These are phyloP conservation scores for Lentithecium fluviatile DNA, from an alignment of 495 filamentous ascomycete species.

Conservation along the genomic window DNA sequence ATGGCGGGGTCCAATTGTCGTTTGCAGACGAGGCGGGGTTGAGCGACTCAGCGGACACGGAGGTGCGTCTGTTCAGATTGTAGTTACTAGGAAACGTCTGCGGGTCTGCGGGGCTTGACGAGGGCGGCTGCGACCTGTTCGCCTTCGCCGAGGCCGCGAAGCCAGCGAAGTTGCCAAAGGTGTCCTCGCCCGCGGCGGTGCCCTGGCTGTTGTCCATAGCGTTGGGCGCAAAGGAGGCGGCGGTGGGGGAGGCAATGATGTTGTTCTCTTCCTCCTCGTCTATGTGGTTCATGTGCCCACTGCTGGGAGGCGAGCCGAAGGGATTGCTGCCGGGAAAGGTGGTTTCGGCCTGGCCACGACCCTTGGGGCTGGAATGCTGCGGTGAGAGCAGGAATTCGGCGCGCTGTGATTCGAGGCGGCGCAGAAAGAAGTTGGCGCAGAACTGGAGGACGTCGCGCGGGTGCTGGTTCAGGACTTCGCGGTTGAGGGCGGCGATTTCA, in stretches of 20 bases:
- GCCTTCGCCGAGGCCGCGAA: constrained; percentile 16
- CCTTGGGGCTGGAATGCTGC: constrained; percentile 44
- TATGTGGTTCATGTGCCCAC: constrained; percentile 52
- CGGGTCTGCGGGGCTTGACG: constrained; percentile 37
- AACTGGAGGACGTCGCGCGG: constrained; percentile 64
- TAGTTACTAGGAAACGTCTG: constrained; percentile 89
- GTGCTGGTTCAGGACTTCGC: constrained; percentile 52
- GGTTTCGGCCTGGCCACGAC: constrained; percentile 53
- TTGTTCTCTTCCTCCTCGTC: constrained; percentile 65
- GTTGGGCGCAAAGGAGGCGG: constrained; percentile 50
- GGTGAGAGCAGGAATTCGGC: constrained; percentile 50
- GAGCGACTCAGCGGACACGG: constrained; percentile 93
- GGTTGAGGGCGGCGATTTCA: constrained; percentile 60
- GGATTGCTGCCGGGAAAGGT: constrained; percentile 60
- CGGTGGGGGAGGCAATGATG: constrained; percentile 58
- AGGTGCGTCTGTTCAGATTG: constrained; percentile 88
- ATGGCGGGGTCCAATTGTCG: constrained; percentile 88
- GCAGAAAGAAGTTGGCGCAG: constrained; percentile 64
- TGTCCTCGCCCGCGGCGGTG: constrained; percentile 20
- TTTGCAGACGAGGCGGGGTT: constrained; percentile 79
- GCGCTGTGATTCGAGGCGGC: constrained; percentile 61
- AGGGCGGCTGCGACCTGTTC: constrained; percentile 19
- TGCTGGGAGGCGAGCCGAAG: constrained; percentile 46
- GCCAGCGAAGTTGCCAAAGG: constrained; percentile 44
- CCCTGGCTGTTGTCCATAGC: constrained; percentile 35